A percentile compares a stretch with the other conserved stretches of the same genome.
Conservation (phyloP, 371 early-diverging fungal genomes). For the Cladochytrium tenue region DNA sequence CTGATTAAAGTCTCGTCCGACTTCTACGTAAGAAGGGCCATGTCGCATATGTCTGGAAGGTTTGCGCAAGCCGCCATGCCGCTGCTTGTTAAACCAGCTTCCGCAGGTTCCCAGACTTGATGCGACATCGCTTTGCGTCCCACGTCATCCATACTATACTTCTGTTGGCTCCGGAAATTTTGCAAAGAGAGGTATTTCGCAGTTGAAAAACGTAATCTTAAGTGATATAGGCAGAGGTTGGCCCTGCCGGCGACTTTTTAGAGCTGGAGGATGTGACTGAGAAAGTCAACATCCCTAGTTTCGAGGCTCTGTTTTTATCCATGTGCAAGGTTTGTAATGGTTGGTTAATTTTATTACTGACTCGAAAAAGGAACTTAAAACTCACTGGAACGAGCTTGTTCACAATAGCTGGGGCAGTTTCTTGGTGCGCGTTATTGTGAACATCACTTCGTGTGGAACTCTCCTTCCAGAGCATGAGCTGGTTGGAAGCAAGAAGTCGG, state of each 20-base stretch:
- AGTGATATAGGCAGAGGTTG: neutral
- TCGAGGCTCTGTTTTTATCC: slow-evolving; percentile 63
- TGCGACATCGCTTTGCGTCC: slow-evolving; percentile 81
- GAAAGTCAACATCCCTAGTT: slow-evolving; percentile 53
- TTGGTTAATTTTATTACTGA: neutral
- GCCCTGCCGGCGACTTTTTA: no score
- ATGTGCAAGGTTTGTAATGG: slow-evolving; percentile 47
- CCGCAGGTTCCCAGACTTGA: slow-evolving; percentile 62
- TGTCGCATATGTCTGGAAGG: slow-evolving; percentile 67
- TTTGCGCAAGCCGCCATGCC: slow-evolving; percentile 27
- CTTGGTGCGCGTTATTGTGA: slow-evolving; percentile 67
- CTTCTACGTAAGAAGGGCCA: slow-evolving; percentile 72
- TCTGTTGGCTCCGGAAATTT: slow-evolving; percentile 67
- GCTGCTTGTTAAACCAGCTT: slow-evolving; percentile 5
- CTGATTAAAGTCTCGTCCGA: slow-evolving; percentile 69
- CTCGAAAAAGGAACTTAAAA: slow-evolving; percentile 50
- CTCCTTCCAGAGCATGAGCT: slow-evolving; percentile 10
- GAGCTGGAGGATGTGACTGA: slow-evolving; percentile 40
- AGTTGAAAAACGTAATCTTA: neutral
- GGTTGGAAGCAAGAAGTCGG: no score
- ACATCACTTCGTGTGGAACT: slow-evolving; percentile 65
- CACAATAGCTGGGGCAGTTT: slow-evolving; percentile 77
- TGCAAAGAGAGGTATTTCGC: slow-evolving; percentile 67
- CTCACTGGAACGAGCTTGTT: slow-evolving; percentile 66
- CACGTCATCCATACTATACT: slow-evolving; percentile 82